Percentiles rank a stretch among this genome's conserved stretches.
Evolutionary conservation across 1,284 basidiomycete genomes (phyloP).

Genomic region (Ceratobasidium sp.): DNA sequence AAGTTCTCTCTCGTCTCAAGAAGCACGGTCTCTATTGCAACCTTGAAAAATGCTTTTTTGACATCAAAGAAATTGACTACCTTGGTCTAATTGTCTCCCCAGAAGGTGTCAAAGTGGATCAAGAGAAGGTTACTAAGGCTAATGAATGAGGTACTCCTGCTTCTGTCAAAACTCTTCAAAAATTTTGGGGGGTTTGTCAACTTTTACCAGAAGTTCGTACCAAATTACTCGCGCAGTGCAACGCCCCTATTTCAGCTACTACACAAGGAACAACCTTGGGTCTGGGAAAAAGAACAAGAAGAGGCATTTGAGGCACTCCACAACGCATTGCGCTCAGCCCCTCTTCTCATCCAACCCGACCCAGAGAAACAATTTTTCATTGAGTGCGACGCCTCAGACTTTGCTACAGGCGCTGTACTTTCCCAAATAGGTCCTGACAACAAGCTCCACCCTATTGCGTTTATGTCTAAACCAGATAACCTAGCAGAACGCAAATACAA

Average conservation of each 20-base stretch:
- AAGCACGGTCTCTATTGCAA: conserved; percentile 49
- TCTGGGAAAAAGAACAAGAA: too few relatives aligned
- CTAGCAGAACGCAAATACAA: conserved; percentile 58
- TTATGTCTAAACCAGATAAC: conserved; percentile 52
- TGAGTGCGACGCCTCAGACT: conserved; percentile 56
- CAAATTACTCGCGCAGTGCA: conserved; percentile 52
- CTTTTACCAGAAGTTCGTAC: conserved; percentile 53
- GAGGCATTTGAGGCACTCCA: too few relatives aligned
- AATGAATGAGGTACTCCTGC: not conserved
- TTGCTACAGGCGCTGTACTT: conserved; percentile 54
- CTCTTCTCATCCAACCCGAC: too few relatives aligned
- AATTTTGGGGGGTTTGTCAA: conserved; percentile 56
- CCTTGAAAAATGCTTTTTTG: conserved; percentile 54
- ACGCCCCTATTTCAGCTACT: conserved; percentile 52
- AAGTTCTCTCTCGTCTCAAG: conserved; percentile 51
- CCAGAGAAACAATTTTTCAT: conserved; percentile 50
- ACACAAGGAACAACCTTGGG: conserved; percentile 32
- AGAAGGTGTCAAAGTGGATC: conserved; percentile 54
- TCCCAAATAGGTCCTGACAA: conserved; percentile 50
- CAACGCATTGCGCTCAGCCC: too few relatives aligned
- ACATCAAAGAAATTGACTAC: conserved; percentile 52
- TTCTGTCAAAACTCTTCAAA: conserved; percentile 52
- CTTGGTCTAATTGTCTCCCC: conserved; percentile 53
- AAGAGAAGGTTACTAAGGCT: conserved; percentile 54
- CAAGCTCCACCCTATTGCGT: conserved; percentile 54